A percentile compares a stretch with the other conserved stretches of the same genome.
Conservation (phyloP, 352 stramenopile species). For the Thalassiosira delicatula region DNA sequence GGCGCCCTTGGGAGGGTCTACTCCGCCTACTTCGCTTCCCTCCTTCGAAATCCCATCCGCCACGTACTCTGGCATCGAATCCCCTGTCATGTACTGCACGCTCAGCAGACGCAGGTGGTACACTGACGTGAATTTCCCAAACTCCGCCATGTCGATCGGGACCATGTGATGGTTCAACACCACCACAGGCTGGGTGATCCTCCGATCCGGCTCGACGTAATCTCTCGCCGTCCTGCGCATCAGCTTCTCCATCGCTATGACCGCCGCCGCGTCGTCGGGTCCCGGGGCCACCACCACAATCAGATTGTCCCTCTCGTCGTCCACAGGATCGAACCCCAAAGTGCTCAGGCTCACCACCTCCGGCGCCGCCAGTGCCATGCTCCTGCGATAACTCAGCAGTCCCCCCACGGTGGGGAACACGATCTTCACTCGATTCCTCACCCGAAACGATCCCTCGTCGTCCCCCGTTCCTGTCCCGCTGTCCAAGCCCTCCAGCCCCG, state of each 20-base stretch:
- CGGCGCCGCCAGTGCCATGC: conserved; percentile 80
- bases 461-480: no score
- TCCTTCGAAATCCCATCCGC: conserved; percentile 26
- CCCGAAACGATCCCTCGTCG: conserved; percentile 39
- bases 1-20: no score
- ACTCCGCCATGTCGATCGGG: conserved; percentile 65
- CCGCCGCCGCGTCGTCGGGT: conserved; percentile 78
- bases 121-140: conserved; percentile 75
- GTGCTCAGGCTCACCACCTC: conserved; percentile 84
- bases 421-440: conserved; percentile 83
- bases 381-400: conserved; percentile 79
- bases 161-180: conserved; percentile 86
- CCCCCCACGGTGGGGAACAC: conserved; percentile 84
- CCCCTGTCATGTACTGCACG: conserved; percentile 84
- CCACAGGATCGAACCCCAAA: conserved; percentile 81
- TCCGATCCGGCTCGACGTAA: conserved; percentile 46
- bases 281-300: conserved; percentile 82
- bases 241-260: conserved; percentile 76
- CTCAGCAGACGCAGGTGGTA: conserved; percentile 83
- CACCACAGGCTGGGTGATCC: conserved; percentile 74
- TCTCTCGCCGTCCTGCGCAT: conserved; percentile 62
- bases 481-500: conserved; percentile 79
- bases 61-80: conserved; percentile 58
- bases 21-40: no score
- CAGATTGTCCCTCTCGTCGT: conserved; percentile 82